Evolutionary conservation across 2,329 filamentous ascomycete genomes (phyloP), one percentile per base, ranked within the genome.

Genomic region (Phaeophleospora eucalypticola): DNA sequence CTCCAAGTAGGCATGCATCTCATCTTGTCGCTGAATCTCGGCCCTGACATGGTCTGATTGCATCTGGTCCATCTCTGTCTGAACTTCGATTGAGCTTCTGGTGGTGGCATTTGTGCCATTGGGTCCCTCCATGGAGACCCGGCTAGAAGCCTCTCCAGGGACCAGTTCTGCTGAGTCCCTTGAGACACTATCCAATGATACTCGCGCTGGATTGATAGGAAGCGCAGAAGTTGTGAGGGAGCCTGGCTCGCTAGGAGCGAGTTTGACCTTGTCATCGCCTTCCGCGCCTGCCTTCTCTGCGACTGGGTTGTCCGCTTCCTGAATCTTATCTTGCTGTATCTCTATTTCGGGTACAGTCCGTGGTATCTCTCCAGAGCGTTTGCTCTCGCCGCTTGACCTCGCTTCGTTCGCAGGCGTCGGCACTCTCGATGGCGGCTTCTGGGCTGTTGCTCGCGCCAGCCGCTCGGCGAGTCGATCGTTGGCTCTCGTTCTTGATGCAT

Each of bases 381-480:
- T 68, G 3, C 65, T 68, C 49, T 76, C 74, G 12, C 69, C 63
- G 53, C 75, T 78, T 9, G 66, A 62, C 39, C 74, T 66, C 14
- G 62, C 61, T 45, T 68, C 71, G 39, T 72, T 68, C 29, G 69
- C 71, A 14, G 79, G 76, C 51, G 75, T 83, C 53, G 76, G 70
- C 18, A 75, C 70, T 42, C 78, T 68, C n/a, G 78, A 78, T 4
- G 74, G 68, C 17, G 77, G 79, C 62, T 86, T 88, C 49, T 84
- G 84, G 2, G 84, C 88, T 60, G 96, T 81, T 21, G 90, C 93
- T 62, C 88, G 87, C 21, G 91, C 91, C 50, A 98, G 76, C 52
- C 89, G 80, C 65, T 95, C 90, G 64, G 96, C 90, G 36, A 98
- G 74, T 43, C 89, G 82, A 59, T 94, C 89, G 68, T 89, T 93